phyloP scores from a whole-genome alignment of 441 rosid species.

The Euphorbia schlechtendalii region DNA sequence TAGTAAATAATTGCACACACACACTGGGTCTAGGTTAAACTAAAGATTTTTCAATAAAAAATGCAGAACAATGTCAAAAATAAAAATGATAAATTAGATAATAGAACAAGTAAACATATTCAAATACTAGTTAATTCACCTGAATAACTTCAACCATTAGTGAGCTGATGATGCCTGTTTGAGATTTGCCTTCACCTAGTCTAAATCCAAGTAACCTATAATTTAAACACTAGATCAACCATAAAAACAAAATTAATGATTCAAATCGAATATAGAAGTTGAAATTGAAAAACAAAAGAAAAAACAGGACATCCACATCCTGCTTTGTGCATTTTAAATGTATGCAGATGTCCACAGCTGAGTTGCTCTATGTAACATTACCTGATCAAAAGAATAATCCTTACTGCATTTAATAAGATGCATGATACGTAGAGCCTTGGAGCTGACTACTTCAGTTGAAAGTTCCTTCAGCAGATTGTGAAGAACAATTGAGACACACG shows the following conservation, averaged over 20 bases:
- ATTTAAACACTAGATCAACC: constrained; percentile 50
- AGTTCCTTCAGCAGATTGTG: constrained; percentile 78
- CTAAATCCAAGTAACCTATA: constrained; percentile 84
- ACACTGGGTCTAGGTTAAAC: not conserved
- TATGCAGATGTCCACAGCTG: constrained; percentile 2
- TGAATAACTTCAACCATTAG: constrained; percentile 54
- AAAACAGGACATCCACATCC: not conserved
- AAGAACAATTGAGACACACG: constrained; percentile 65
- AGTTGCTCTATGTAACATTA: constrained; percentile 19
- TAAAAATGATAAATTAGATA: constrained; percentile 1
- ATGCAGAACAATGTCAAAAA: constrained; percentile 11
- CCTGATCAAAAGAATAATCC: constrained; percentile 76
- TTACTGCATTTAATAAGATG: constrained; percentile 59
- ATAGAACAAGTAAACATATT: constrained; percentile 17
- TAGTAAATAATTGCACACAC: not conserved
- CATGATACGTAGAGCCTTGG: constrained; percentile 55
- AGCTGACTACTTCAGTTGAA: constrained; percentile 56
- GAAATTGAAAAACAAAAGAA: constrained; percentile 8
- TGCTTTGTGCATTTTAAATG: not conserved
- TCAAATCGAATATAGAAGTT: constrained; percentile 16
- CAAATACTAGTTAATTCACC: constrained; percentile 32
- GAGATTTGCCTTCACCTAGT: constrained; percentile 50
- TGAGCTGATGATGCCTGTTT: constrained; percentile 30
- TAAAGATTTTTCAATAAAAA: not conserved
- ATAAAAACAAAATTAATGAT: constrained; percentile 12